These are phyloP conservation scores for Globisporangium iwayamae DNA, from an alignment of 352 stramenopile species.

Conservation along the genomic window DNA sequence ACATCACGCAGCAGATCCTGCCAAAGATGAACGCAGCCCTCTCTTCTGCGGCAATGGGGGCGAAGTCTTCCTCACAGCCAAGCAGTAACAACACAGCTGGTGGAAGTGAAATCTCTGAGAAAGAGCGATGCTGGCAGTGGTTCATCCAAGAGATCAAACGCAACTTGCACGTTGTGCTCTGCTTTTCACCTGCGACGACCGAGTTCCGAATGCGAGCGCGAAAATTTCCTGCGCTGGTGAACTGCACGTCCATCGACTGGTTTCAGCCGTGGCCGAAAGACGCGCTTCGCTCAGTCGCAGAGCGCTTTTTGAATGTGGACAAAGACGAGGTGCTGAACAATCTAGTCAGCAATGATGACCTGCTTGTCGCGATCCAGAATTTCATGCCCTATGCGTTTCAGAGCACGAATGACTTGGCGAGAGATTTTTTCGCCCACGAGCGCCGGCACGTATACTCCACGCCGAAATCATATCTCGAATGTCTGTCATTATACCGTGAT, in stretches of 20 bases:
- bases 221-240: constrained; percentile 94
- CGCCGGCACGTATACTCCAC: constrained; percentile 90
- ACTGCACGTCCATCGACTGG: constrained; percentile 93
- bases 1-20: constrained; percentile 85
- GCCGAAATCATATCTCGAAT: constrained; percentile 92
- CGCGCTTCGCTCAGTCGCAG: constrained; percentile 88
- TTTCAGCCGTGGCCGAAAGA: constrained; percentile 92
- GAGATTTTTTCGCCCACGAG: constrained; percentile 78
- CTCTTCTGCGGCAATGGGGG: constrained; percentile 9
- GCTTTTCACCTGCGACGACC: constrained; percentile 90
- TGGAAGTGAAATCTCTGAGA: constrained; percentile 76
- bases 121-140: constrained; percentile 90
- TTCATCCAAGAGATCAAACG: constrained; percentile 89
- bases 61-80: not conserved
- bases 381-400: constrained; percentile 94
- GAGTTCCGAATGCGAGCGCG: constrained; percentile 86
- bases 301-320: constrained; percentile 64
- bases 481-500: constrained; percentile 82
- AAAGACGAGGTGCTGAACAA: constrained; percentile 17
- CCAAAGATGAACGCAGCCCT: constrained; percentile 80
- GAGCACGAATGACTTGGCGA: constrained; percentile 85
- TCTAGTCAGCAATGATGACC: constrained; percentile 35
- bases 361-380: constrained; percentile 73
- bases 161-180: constrained; percentile 94
- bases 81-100: not conserved